Conservation (phyloP, 2,329 filamentous ascomycete genomes). For the Calonectria naviculata region DNA sequence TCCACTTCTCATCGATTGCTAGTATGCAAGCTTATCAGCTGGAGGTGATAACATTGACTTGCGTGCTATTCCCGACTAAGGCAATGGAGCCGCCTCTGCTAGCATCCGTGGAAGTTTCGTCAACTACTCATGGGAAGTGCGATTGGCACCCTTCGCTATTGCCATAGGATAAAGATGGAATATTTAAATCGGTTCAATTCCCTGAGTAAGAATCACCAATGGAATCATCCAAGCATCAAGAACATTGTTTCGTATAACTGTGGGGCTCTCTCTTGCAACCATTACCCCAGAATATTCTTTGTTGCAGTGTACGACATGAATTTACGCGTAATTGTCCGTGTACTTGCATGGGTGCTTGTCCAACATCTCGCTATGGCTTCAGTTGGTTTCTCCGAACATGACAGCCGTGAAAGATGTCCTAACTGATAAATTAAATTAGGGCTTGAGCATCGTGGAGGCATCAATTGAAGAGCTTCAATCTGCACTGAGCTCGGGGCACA, state of each 20-base stretch:
- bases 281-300: not conserved
- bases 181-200: not conserved
- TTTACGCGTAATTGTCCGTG: not conserved
- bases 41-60: not conserved
- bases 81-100: not conserved
- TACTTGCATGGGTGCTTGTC: not conserved
- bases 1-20: not conserved
- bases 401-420: not conserved
- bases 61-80: not conserved
- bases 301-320: not conserved
- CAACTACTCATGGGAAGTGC: not conserved
- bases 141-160: not conserved
- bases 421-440: not conserved
- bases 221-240: not conserved
- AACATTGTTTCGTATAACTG: not conserved
- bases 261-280: not conserved
- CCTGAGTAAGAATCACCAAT: not conserved
- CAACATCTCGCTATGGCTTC: not conserved
- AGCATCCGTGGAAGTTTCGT: not conserved
- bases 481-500: not conserved
- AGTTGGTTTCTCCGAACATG: not conserved
- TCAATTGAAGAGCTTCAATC: not conserved
- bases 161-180: not conserved
- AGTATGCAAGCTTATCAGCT: not conserved
- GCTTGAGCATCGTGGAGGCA: not conserved